Percentiles rank a stretch among this genome's conserved stretches.
Conservation (phyloP, 2,329 filamentous ascomycete species). For the Orbilia javanica region DNA sequence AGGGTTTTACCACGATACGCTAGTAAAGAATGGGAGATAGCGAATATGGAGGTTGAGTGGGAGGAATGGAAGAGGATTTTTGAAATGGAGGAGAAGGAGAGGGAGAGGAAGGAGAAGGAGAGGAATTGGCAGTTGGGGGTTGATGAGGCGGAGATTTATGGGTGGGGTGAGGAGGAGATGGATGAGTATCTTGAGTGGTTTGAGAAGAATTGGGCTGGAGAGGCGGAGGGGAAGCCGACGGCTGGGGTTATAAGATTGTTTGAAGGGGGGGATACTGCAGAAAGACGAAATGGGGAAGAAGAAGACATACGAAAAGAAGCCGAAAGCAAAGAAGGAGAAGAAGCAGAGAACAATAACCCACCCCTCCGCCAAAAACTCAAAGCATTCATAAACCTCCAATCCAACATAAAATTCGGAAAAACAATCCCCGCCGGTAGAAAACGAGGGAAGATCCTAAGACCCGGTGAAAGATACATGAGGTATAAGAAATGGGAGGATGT, state of each 20-base stretch:
- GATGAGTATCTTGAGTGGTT: conserved; percentile 86
- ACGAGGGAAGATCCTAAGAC: conserved; percentile 18
- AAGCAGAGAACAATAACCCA: background rate
- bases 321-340: conserved; percentile 1
- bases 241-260: conserved; percentile 58
- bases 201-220: conserved; percentile 74
- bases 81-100: conserved; percentile 63
- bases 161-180: conserved; percentile 73
- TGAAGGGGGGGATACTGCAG: background rate
- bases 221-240: conserved; percentile 64
- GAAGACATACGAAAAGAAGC: too few species aligned
- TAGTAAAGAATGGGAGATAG: conserved; percentile 29
- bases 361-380: conserved; percentile 14
- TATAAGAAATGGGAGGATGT: conserved; percentile 46
- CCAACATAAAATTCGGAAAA: background rate
- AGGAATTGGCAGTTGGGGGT: conserved; percentile 69
- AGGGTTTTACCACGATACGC: conserved; percentile 57
- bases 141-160: conserved; percentile 73
- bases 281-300: conserved; percentile 60
- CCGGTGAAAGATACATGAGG: conserved; percentile 41
- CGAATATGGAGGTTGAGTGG: conserved; percentile 74
- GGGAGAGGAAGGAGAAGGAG: conserved; percentile 40
- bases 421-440: conserved; percentile 3
- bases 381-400: conserved; percentile 30
- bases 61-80: conserved; percentile 73